Conservation (phyloP, 176 grass and related monocot genomes). For the Juncus inflexus region DNA sequence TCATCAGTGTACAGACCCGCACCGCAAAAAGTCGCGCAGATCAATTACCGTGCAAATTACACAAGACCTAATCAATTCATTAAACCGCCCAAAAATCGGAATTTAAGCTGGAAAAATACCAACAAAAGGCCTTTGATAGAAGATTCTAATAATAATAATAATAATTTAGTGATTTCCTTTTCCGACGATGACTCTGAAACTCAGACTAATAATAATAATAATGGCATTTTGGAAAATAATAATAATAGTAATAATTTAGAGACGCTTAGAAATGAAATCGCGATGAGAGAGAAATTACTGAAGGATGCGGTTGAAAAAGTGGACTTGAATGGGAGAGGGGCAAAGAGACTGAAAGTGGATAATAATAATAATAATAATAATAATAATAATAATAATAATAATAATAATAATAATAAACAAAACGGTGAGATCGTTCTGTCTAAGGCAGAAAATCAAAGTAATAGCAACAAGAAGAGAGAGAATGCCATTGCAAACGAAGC, state of each 20-base stretch:
- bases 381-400: conserved; percentile 26
- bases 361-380: conserved; percentile 32
- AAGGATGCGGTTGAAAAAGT: conserved; percentile 27
- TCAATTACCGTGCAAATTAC: conserved; percentile 44
- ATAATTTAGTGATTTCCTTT: conserved; percentile 88
- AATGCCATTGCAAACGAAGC: background rate
- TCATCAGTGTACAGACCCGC: conserved; percentile 18
- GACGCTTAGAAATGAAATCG: conserved; percentile 82
- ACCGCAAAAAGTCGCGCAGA: conserved; percentile 5
- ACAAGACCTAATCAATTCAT: conserved; percentile 53
- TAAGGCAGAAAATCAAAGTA: background rate
- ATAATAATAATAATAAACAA: conserved; percentile 32
- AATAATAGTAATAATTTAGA: conserved; percentile 53
- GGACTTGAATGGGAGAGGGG: conserved; percentile 29
- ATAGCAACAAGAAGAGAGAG: background rate
- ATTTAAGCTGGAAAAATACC: conserved; percentile 61
- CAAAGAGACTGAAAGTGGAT: conserved; percentile 54
- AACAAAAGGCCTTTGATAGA: conserved; percentile 15
- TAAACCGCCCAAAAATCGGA: conserved; percentile 56
- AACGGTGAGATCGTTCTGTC: conserved; percentile 1
- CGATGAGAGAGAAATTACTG: conserved; percentile 73
- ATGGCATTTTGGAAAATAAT: conserved; percentile 33
- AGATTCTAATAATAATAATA: conserved; percentile 38
- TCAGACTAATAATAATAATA: conserved; percentile 45
- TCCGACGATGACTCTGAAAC: conserved; percentile 84